Percentiles rank a stretch among this genome's conserved stretches.
phyloP scores from a whole-genome alignment of 495 filamentous ascomycete genomes.

The Penicillium pancosmium region DNA sequence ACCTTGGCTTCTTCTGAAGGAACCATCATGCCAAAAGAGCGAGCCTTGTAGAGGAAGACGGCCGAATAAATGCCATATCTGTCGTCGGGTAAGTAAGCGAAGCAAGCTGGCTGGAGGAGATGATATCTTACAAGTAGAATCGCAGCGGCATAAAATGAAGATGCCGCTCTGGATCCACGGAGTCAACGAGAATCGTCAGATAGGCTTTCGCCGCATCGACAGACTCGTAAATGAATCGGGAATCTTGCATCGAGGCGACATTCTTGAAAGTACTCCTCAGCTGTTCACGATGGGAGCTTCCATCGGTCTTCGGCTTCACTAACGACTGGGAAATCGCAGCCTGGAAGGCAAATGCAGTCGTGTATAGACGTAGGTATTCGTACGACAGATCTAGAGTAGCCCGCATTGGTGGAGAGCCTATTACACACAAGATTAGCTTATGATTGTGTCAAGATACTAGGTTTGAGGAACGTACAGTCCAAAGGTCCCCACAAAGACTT shows the following conservation, averaged over 20 bases:
- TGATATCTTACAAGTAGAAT: conserved; percentile 54
- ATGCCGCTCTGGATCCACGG: conserved; percentile 56
- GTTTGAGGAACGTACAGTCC: conserved; percentile 43
- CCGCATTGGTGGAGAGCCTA: conserved; percentile 59
- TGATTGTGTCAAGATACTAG: background rate
- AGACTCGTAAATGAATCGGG: conserved; percentile 65
- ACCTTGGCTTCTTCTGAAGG: conserved; percentile 55
- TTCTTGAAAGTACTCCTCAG: conserved; percentile 52
- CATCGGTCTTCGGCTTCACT: conserved; percentile 41
- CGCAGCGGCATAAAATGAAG: conserved; percentile 62
- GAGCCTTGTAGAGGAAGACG: conserved; percentile 60
- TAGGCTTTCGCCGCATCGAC: conserved; percentile 65
- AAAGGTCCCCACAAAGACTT: conserved; percentile 64
- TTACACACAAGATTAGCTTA: conserved; percentile 11
- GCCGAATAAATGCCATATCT: conserved; percentile 57
- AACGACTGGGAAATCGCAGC: conserved; percentile 64
- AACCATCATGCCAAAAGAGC: conserved; percentile 57
- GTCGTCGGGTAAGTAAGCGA: conserved; percentile 11
- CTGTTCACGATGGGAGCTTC: conserved; percentile 44
- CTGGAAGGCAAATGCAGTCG: conserved; percentile 69
- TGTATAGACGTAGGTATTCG: conserved; percentile 66
- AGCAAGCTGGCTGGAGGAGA: background rate
- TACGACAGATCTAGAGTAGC: conserved; percentile 61
- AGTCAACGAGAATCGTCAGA: conserved; percentile 56
- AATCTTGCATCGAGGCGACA: conserved; percentile 59